Percentiles rank a stretch among this genome's conserved stretches.
Conservation (phyloP, 371 early-diverging fungal species). For the Syncephalis plumigaleata region DNA sequence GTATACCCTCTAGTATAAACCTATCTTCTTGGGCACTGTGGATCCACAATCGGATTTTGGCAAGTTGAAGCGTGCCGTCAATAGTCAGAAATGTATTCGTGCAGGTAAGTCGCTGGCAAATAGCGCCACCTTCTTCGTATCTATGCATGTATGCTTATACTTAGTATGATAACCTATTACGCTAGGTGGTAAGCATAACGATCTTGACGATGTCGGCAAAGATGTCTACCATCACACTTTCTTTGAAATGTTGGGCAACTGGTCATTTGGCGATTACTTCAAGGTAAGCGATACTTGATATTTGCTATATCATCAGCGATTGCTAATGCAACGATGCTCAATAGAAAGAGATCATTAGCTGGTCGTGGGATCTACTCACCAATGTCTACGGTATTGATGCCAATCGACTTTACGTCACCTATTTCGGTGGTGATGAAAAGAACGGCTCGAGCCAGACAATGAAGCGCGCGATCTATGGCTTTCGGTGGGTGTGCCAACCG, state of each 20-base stretch:
- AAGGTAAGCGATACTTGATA: conserved; percentile 37
- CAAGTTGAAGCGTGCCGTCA: conserved; percentile 82
- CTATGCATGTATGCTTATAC: no score
- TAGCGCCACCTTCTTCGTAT: neutral
- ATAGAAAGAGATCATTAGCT: conserved; percentile 76
- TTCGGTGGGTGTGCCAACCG: conserved; percentile 71
- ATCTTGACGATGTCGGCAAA: conserved; percentile 99
- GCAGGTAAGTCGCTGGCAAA: conserved; percentile 48
- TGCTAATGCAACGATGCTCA: neutral
- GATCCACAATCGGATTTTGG: conserved; percentile 83
- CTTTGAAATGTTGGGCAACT: conserved; percentile 99
- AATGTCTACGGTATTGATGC: conserved; percentile 69
- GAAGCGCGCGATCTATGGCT: conserved; percentile 94
- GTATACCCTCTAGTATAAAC: no score
- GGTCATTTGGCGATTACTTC: conserved; percentile 99
- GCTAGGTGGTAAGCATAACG: conserved; percentile 99
- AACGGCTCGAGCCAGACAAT: conserved; percentile 72
- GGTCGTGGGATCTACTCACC: conserved; percentile 94
- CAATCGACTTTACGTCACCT: conserved; percentile 94
- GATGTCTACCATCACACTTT: conserved; percentile 99
- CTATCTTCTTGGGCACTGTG: conserved; percentile 93
- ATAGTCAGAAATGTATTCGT: conserved; percentile 98
- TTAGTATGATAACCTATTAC: neutral
- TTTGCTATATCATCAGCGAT: neutral
- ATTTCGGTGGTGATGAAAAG: conserved; percentile 89